Evolutionary conservation across 1,139 yeast species (phyloP).

Genomic region (Yamadazyma oceani): DNA sequence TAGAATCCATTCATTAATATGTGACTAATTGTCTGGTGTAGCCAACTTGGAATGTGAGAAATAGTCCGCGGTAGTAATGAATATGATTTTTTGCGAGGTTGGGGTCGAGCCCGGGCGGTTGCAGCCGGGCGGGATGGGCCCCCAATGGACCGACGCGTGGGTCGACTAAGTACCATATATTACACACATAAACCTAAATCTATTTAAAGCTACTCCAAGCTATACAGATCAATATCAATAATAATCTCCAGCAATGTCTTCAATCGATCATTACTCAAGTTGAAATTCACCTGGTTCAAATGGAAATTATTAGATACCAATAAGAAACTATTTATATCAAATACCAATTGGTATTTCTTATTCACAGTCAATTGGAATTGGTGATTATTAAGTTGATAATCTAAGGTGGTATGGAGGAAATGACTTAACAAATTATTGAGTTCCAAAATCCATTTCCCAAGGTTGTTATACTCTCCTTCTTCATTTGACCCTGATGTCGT

Average conservation of each 20-base stretch:
- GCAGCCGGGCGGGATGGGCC: too few relatives aligned
- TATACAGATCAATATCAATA: neutral
- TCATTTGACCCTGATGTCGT: neutral
- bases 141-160: too few relatives aligned
- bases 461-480: slow-evolving; percentile 13
- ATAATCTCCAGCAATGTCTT: slow-evolving; percentile 11
- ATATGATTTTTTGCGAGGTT: slow-evolving; percentile 3
- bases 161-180: too few relatives aligned
- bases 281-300: slow-evolving; percentile 8
- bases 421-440: slow-evolving; percentile 26
- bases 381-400: slow-evolving; percentile 13
- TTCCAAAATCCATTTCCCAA: slow-evolving; percentile 34
- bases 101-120: too few relatives aligned
- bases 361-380: slow-evolving; percentile 14
- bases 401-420: slow-evolving; percentile 12
- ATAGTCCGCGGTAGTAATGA: neutral
- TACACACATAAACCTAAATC: too few relatives aligned
- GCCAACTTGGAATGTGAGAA: too few relatives aligned
- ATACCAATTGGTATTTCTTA: slow-evolving; percentile 8
- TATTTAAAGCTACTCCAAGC: neutral
- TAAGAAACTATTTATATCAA: slow-evolving; percentile 8
- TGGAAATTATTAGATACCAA: slow-evolving; percentile 11
- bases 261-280: slow-evolving; percentile 9
- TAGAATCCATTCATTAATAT: slow-evolving; percentile 12
- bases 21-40: slow-evolving; percentile 1